These are phyloP conservation scores for Pyrus communis DNA, from an alignment of 306 rosid genomes.

Conservation along the genomic window DNA sequence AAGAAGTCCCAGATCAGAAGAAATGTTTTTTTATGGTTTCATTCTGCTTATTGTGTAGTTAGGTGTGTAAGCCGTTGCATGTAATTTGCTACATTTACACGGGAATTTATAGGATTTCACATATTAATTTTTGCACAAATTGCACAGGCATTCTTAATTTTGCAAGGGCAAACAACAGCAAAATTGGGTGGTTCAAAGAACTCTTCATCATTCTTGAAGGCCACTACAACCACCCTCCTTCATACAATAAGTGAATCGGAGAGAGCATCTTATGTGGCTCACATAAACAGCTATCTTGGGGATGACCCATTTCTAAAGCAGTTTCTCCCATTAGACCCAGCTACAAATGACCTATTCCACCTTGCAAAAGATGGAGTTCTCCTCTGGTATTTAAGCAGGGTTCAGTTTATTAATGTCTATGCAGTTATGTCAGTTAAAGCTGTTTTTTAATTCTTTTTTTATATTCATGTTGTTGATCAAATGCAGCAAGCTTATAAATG, in stretches of 20 bases:
- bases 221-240: slow-evolving; percentile 77
- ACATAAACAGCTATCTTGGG: slow-evolving; percentile 87
- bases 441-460: background rate
- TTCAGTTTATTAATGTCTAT: slow-evolving; percentile 21
- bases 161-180: slow-evolving; percentile 46
- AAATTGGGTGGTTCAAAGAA: slow-evolving; percentile 58
- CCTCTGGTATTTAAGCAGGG: slow-evolving; percentile 65
- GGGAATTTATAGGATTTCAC: slow-evolving; percentile 9
- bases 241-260: slow-evolving; percentile 91
- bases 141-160: slow-evolving; percentile 61
- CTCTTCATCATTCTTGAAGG: slow-evolving; percentile 82
- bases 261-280: slow-evolving; percentile 75
- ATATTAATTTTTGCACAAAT: slow-evolving; percentile 16
- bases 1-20: background rate
- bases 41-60: background rate
- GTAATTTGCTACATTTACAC: slow-evolving; percentile 1
- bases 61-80: background rate
- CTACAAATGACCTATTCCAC: slow-evolving; percentile 58
- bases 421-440: slow-evolving; percentile 8
- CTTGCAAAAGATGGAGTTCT: slow-evolving; percentile 88
- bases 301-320: slow-evolving; percentile 79
- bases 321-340: slow-evolving; percentile 75
- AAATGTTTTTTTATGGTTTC: background rate
- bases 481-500: slow-evolving; percentile 96
- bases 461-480: slow-evolving; percentile 14